Base-by-base conservation (phyloP, 2,329 filamentous ascomycete genomes). In the Polychaeton citri region DNA sequence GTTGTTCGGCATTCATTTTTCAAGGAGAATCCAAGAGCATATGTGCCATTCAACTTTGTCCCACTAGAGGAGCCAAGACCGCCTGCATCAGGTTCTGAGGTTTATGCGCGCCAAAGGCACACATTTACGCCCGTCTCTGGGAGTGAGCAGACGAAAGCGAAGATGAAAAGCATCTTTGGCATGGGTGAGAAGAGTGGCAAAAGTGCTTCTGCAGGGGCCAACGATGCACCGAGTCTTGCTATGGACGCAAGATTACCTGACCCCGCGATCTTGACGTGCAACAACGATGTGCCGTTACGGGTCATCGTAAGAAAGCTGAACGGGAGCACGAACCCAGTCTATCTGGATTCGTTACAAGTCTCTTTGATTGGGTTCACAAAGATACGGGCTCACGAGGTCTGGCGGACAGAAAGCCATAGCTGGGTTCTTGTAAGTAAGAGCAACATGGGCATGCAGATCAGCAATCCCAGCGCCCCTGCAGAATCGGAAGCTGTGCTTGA, bases 31-130 rank as follows among this genome's bases (percentile, higher is more conserved):
- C 81, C 85, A 58, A 70, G 87, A 36, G 57, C 62, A 10, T 64
- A 51, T 45, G 57, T 54, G 21, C 75, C 77, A 21, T 80, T 95
- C 61, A 88, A 83, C 39, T 90, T 98, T 55, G 69, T 95, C 24
- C 90, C 90, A 4, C 88, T 96, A 46, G 90, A 98, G 57, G 83
- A 85, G 5, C 87, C 88, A 1, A 70, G 87, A 30, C 75, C 76
- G 1, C 64, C 71, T 4, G 63, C 68, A 32, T 71, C 75, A 1
- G 72, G 74, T 17, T 79, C 85, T 45, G 87, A 96, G 58, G 78
- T 81, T 2, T 98, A 84, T 60, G 90, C 87, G 2, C 70, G 86
- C 39, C 73, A 88, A 16, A 68, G 71, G 39, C 74, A 79, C 47
- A 68, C 74, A 42, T 80, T 80, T 46, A 21, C 40, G 5, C 45